A percentile compares a stretch with the other conserved stretches of the same genome.
phyloP scores from a whole-genome alignment of 352 stramenopile genomes.

The Phytopythium sindhum region DNA sequence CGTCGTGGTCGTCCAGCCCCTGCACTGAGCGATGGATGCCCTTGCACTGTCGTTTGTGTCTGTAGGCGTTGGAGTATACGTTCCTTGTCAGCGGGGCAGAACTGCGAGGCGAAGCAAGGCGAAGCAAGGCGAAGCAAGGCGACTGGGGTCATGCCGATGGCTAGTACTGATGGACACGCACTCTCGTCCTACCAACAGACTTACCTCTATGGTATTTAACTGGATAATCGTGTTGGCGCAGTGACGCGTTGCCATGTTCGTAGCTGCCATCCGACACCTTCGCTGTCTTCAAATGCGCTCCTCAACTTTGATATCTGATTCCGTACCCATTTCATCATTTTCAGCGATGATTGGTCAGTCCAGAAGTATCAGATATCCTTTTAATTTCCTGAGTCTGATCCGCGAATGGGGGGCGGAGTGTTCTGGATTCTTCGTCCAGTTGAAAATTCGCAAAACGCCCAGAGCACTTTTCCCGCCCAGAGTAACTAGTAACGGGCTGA shows the following conservation, averaged over 20 bases:
- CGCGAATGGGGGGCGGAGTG: not conserved
- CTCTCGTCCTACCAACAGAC: too few species aligned
- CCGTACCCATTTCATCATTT: not conserved
- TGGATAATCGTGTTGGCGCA: too few species aligned
- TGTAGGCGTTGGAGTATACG: too few species aligned
- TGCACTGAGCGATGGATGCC: not conserved
- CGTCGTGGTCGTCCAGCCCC: conserved; percentile 5
- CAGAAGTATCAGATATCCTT: not conserved
- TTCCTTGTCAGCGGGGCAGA: too few species aligned
- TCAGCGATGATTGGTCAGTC: not conserved
- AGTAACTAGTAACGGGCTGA: not conserved
- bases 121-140: too few species aligned
- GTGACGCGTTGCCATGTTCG: too few species aligned
- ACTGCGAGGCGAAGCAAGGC: too few species aligned
- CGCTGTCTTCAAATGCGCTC: too few species aligned
- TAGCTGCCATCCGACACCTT: too few species aligned
- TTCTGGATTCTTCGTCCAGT: conserved; percentile 4
- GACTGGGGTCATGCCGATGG: too few species aligned
- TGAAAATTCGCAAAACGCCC: not conserved
- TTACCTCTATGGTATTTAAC: too few species aligned
- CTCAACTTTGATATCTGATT: conserved; percentile 1
- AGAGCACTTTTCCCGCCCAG: not conserved
- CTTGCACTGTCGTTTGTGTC: not conserved
- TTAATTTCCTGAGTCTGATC: not conserved
- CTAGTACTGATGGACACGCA: too few species aligned